Conservation (phyloP, 768 basidiomycete species). For the Boletus subparvulus region DNA sequence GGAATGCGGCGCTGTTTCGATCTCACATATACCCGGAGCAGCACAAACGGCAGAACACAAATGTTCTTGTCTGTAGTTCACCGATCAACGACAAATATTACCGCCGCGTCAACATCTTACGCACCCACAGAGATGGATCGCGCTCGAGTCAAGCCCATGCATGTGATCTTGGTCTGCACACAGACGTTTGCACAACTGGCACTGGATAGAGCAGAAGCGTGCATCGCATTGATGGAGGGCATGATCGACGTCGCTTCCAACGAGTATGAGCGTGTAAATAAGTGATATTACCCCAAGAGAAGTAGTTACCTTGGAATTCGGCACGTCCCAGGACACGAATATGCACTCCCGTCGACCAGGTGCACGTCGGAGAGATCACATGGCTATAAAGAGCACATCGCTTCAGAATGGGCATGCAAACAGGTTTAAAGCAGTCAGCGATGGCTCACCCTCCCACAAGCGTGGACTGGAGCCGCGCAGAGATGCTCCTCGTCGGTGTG, state of each 20-base stretch:
- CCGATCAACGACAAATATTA: background rate
- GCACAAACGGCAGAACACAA: slow-evolving; percentile 44
- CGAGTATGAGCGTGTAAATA: background rate
- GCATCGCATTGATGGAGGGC: slow-evolving; percentile 49
- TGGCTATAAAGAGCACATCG: slow-evolving; percentile 29
- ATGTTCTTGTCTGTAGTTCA: slow-evolving; percentile 48
- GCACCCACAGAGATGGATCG: slow-evolving; percentile 59
- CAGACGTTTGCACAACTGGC: slow-evolving; percentile 55
- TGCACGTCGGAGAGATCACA: slow-evolving; percentile 39
- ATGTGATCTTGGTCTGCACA: slow-evolving; percentile 51
- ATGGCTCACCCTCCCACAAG: slow-evolving; percentile 50
- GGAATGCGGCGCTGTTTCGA: slow-evolving; percentile 56
- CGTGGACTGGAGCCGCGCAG: slow-evolving; percentile 53
- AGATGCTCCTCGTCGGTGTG: slow-evolving; percentile 51
- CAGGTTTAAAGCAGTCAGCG: too few relatives aligned
- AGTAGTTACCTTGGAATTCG: slow-evolving; percentile 39
- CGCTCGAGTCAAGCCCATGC: slow-evolving; percentile 43
- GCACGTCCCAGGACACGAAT: slow-evolving; percentile 46
- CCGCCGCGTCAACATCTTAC: background rate
- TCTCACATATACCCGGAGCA: slow-evolving; percentile 53
- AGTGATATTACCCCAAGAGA: background rate
- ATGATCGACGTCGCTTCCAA: slow-evolving; percentile 46
- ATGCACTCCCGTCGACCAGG: slow-evolving; percentile 30
- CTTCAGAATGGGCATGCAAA: background rate
- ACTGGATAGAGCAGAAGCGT: slow-evolving; percentile 51